Evolutionary conservation across 1,139 yeast species (phyloP).

Genomic region (Pichia sp.): DNA sequence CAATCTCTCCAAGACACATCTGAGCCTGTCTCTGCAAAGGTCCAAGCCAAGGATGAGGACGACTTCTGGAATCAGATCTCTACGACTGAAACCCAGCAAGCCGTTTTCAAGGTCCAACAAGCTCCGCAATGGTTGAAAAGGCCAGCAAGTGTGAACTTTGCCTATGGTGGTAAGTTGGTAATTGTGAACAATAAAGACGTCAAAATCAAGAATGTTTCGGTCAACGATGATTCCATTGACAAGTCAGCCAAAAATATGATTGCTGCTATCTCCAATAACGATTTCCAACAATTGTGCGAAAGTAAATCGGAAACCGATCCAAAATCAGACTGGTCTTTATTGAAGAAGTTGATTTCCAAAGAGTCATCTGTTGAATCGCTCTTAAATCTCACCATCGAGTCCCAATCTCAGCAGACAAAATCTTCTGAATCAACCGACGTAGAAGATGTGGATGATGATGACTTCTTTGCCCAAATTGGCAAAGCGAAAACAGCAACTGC

Average conservation of each 20-base stretch:
- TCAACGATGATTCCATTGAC: constrained; percentile 29
- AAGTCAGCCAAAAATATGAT: constrained; percentile 41
- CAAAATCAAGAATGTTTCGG: constrained; percentile 31
- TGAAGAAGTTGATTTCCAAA: constrained; percentile 42
- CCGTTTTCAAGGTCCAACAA: constrained; percentile 57
- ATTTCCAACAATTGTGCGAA: constrained; percentile 48
- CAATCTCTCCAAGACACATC: constrained; percentile 85
- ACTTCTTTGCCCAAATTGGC: constrained; percentile 41
- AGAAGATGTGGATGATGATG: constrained; percentile 26
- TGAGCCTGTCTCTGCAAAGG: constrained; percentile 41
- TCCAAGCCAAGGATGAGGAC: constrained; percentile 39
- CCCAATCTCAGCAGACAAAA: neutral
- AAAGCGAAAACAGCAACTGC: constrained; percentile 9
- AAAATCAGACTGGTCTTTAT: constrained; percentile 69
- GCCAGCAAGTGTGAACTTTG: constrained; percentile 75
- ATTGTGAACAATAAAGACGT: constrained; percentile 33
- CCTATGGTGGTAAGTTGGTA: constrained; percentile 89
- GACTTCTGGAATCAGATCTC: constrained; percentile 87
- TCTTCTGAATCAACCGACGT: constrained; percentile 15
- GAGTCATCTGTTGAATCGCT: constrained; percentile 4
- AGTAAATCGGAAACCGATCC: constrained; percentile 38
- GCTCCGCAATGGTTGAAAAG: constrained; percentile 87
- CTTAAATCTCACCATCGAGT: constrained; percentile 2
- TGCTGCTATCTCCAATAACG: constrained; percentile 49
- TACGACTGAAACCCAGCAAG: constrained; percentile 66